A percentile compares a stretch with the other conserved stretches of the same genome.
Conservation (phyloP, 768 basidiomycete genomes). For the Harrya chromipes region DNA sequence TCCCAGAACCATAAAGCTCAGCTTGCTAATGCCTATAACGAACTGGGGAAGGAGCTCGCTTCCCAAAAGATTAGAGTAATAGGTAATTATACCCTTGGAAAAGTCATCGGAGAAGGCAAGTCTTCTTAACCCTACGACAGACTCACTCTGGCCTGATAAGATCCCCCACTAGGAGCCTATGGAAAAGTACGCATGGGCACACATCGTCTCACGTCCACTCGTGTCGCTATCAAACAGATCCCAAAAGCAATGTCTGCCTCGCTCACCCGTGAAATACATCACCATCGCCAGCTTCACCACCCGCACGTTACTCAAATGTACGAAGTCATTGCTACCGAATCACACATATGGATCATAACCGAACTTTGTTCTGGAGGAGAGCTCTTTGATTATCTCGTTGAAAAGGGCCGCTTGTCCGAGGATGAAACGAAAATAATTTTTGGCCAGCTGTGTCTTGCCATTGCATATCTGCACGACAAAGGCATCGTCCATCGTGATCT, state of each 20-base stretch:
- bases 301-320: conserved; percentile 94
- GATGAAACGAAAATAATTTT: conserved; percentile 85
- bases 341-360: conserved; percentile 93
- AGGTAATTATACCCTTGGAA: conserved; percentile 92
- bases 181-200: conserved; percentile 95
- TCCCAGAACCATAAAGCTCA: conserved; percentile 80
- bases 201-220: conserved; percentile 85
- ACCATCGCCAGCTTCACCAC: conserved; percentile 95
- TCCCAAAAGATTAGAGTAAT: conserved; percentile 87
- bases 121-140: conserved; percentile 11
- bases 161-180: conserved; percentile 68
- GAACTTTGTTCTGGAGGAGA: conserved; percentile 97
- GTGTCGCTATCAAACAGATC: conserved; percentile 97
- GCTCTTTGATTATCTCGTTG: conserved; percentile 96
- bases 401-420: conserved; percentile 85
- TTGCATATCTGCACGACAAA: conserved; percentile 88
- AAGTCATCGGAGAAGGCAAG: conserved; percentile 92
- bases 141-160: conserved; percentile 20
- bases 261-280: conserved; percentile 96
- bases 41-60: conserved; percentile 94
- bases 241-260: conserved; percentile 90
- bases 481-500: conserved; percentile 96
- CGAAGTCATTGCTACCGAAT: conserved; percentile 97
- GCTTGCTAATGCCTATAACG: conserved; percentile 94
- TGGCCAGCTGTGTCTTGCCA: conserved; percentile 92